These are phyloP conservation scores for Hypomyces rosellus DNA, from an alignment of 2,329 filamentous ascomycete genomes.

Conservation along the genomic window DNA sequence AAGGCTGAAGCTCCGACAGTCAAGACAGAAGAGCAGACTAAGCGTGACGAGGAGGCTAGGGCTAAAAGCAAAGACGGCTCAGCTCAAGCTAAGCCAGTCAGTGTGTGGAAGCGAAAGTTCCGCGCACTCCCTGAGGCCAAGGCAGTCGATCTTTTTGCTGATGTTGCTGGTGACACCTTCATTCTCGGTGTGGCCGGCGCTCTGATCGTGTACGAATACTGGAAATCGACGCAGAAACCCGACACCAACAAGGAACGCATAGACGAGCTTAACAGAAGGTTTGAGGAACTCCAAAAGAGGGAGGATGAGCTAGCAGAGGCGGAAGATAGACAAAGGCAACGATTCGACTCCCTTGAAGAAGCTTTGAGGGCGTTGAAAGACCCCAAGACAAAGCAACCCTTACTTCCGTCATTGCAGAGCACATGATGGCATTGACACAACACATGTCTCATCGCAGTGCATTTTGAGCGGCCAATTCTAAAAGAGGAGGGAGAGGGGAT, in stretches of 20 bases:
- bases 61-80: slow-evolving; percentile 33
- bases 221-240: slow-evolving; percentile 53
- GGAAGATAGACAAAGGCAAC: slow-evolving; percentile 39
- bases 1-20: slow-evolving; percentile 58
- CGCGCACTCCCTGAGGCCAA: slow-evolving; percentile 57
- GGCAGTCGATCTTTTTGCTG: slow-evolving; percentile 61
- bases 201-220: slow-evolving; percentile 57
- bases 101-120: slow-evolving; percentile 57
- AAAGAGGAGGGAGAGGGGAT: no score
- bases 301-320: slow-evolving; percentile 43
- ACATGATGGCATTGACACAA: no score
- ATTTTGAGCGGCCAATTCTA: no score
- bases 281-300: slow-evolving; percentile 44
- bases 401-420: slow-evolving; percentile 36
- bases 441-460: no score
- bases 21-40: slow-evolving; percentile 56
- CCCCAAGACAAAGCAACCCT: slow-evolving; percentile 50
- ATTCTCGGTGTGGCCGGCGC: slow-evolving; percentile 53
- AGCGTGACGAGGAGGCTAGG: slow-evolving; percentile 45
- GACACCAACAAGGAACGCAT: slow-evolving; percentile 50
- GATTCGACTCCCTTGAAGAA: slow-evolving; percentile 49
- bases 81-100: slow-evolving; percentile 21
- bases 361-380: slow-evolving; percentile 46
- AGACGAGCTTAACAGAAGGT: slow-evolving; percentile 39
- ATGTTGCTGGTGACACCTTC: slow-evolving; percentile 58